phyloP scores from a whole-genome alignment of 2,329 filamentous ascomycete species.

The Cercospora sp. region DNA sequence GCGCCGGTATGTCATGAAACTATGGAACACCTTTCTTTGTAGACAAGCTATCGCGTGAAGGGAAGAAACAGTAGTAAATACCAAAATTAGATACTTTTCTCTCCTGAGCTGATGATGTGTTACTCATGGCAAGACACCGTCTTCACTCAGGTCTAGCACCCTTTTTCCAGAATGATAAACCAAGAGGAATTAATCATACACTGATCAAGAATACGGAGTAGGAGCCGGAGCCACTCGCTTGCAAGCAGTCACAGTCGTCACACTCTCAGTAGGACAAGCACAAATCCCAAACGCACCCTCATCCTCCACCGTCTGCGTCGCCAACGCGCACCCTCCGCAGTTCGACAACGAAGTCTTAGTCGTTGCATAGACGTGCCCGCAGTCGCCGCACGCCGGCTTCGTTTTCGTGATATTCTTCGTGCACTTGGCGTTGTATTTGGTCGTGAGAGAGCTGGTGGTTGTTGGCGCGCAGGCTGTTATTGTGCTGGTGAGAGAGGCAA shows the following conservation, averaged over 20 bases:
- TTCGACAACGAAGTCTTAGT: conserved; percentile 15
- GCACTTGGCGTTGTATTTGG: conserved; percentile 5
- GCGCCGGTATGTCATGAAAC: no score
- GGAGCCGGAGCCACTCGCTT: neutral
- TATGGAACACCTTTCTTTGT: no score
- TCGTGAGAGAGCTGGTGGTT: neutral
- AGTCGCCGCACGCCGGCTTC: conserved; percentile 17
- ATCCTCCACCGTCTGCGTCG: conserved; percentile 13
- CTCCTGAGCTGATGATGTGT: neutral
- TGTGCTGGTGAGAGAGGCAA: conserved; percentile 14
- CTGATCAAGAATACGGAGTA: neutral
- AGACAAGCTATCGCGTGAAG: neutral
- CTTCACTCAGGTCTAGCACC: no score
- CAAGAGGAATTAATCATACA: no score
- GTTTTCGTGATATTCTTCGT: conserved; percentile 4
- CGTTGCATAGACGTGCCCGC: conserved; percentile 16
- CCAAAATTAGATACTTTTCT: neutral
- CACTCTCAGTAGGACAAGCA: conserved; percentile 17
- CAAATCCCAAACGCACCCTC: conserved; percentile 16
- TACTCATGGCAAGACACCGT: no score
- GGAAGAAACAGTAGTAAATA: neutral
- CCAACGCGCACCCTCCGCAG: conserved; percentile 17
- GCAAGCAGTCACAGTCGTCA: conserved; percentile 13
- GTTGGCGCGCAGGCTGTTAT: conserved; percentile 14
- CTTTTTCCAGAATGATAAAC: no score